phyloP scores from a whole-genome alignment of 2,329 filamentous ascomycete genomes.

The Verticillium alfalfae region DNA sequence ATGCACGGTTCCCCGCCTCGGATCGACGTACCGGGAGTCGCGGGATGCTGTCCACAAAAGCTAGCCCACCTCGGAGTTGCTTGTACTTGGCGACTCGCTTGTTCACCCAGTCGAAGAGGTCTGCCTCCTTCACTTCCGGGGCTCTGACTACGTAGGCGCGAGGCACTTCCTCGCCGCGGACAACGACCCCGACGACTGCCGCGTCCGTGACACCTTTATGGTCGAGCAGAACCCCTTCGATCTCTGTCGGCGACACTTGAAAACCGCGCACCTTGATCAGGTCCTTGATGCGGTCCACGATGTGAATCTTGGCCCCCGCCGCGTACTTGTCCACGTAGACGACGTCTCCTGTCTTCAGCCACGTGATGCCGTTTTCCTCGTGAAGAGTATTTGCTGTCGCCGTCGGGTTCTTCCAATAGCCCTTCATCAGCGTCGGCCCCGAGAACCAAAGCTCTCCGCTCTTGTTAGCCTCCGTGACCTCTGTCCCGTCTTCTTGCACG shows the following conservation, averaged over 20 bases:
- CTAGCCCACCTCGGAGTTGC: conserved; percentile 62
- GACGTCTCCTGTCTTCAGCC: conserved; percentile 73
- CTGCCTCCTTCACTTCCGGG: not conserved
- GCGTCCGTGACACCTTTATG: not conserved
- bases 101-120: conserved; percentile 52
- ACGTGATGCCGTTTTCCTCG: conserved; percentile 32
- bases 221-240: not conserved
- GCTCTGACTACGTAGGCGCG: conserved; percentile 18
- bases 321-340: conserved; percentile 47
- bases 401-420: conserved; percentile 33
- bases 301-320: conserved; percentile 43
- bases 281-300: conserved; percentile 61
- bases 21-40: no score
- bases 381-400: conserved; percentile 58
- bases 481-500: not conserved
- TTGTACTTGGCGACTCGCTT: conserved; percentile 61
- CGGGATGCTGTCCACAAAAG: conserved; percentile 39
- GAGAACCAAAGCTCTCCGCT: not conserved
- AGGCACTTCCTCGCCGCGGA: conserved; percentile 20
- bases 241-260: not conserved
- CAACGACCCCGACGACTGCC: conserved; percentile 5
- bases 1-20: no score
- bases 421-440: not conserved
- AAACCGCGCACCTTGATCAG: not conserved
- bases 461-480: not conserved